Percentiles rank a stretch among this genome's conserved stretches.
These are phyloP conservation scores for Chaetomium strumarium DNA, from an alignment of 2,329 filamentous ascomycete species.

Conservation along the genomic window DNA sequence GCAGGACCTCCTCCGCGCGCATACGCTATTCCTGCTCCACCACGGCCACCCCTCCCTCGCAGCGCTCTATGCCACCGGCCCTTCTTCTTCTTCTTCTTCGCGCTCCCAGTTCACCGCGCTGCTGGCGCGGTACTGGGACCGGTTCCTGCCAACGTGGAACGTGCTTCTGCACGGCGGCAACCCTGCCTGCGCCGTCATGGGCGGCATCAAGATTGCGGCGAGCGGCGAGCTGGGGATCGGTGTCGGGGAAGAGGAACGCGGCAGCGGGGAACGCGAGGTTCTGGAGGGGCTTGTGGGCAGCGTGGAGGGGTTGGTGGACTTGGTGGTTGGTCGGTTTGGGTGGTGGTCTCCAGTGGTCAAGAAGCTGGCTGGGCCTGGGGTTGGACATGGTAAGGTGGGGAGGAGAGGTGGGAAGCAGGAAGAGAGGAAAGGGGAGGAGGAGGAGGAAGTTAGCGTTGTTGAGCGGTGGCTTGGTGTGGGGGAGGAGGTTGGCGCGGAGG, in stretches of 20 bases:
- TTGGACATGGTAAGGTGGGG: no score
- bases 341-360: slow-evolving; percentile 28
- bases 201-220: slow-evolving; percentile 79
- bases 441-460: slow-evolving; percentile 25
- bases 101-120: slow-evolving; percentile 65
- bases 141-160: slow-evolving; percentile 69
- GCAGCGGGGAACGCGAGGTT: slow-evolving; percentile 88
- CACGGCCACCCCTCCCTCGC: slow-evolving; percentile 69
- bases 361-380: slow-evolving; percentile 17
- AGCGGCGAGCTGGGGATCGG: slow-evolving; percentile 90
- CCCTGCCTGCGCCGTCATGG: slow-evolving; percentile 71
- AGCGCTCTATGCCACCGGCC: slow-evolving; percentile 59
- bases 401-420: not conserved
- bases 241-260: slow-evolving; percentile 91
- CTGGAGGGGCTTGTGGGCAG: slow-evolving; percentile 78
- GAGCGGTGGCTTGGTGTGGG: slow-evolving; percentile 71
- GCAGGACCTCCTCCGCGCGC: slow-evolving; percentile 74
- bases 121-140: slow-evolving; percentile 76
- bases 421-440: not conserved
- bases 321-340: slow-evolving; percentile 84
- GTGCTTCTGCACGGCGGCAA: slow-evolving; percentile 88
- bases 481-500: slow-evolving; percentile 59
- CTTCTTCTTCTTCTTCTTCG: slow-evolving; percentile 24
- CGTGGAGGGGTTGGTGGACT: slow-evolving; percentile 78
- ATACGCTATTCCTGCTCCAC: slow-evolving; percentile 80